Conservation (phyloP, 176 grass and related monocot genomes). For the Carex cristatella region DNA sequence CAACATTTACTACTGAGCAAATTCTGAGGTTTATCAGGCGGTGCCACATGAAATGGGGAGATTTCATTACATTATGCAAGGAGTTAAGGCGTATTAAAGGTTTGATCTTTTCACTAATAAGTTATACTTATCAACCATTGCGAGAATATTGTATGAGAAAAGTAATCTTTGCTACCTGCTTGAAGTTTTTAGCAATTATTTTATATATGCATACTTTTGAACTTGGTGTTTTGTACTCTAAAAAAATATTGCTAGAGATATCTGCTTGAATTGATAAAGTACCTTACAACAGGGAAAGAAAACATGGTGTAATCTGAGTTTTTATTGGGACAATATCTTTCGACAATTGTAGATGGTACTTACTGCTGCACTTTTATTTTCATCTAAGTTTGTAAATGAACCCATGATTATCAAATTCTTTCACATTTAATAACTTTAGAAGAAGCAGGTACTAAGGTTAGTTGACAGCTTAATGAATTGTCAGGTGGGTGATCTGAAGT, state of each 20-base stretch:
- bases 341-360: not conserved
- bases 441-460: not conserved
- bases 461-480: not conserved
- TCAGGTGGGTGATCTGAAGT: not conserved
- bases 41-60: conserved; percentile 89
- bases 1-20: conserved; percentile 87
- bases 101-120: conserved; percentile 18
- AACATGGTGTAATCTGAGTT: not conserved
- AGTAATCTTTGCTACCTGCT: not conserved
- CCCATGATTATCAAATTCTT: not conserved
- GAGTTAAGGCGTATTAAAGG: conserved; percentile 93
- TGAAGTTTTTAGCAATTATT: not conserved
- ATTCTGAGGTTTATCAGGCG: conserved; percentile 91
- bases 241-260: not conserved
- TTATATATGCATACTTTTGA: not conserved
- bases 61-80: conserved; percentile 94
- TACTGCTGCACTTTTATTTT: not conserved
- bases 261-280: not conserved
- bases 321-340: not conserved
- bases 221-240: not conserved
- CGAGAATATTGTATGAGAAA: not conserved
- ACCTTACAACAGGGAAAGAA: not conserved
- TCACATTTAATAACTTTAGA: not conserved
- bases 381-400: not conserved
- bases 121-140: not conserved